Conservation (phyloP, 2,329 filamentous ascomycete species). For the Pyricularia sp. region DNA sequence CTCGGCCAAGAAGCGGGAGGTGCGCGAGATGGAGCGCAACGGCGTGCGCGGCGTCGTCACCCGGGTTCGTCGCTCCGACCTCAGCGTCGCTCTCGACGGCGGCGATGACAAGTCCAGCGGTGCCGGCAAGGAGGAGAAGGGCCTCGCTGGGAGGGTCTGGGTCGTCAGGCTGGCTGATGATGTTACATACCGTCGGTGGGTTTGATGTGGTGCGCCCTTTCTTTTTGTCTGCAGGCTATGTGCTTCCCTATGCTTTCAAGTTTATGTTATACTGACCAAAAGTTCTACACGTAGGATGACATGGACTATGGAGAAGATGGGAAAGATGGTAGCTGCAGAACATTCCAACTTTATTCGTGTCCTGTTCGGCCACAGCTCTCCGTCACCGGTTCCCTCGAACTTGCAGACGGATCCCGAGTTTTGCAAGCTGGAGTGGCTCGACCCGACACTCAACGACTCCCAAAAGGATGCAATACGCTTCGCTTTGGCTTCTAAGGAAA, state of each 20-base stretch:
- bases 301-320: constrained; percentile 48
- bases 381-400: constrained; percentile 36
- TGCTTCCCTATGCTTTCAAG: background rate
- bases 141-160: constrained; percentile 45
- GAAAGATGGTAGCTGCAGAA: constrained; percentile 46
- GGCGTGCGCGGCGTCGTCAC: constrained; percentile 64
- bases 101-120: constrained; percentile 40
- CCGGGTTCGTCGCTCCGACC: constrained; percentile 44
- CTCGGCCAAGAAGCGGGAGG: constrained; percentile 62
- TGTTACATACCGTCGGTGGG: constrained; percentile 51
- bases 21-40: constrained; percentile 58
- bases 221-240: background rate
- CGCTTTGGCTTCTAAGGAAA: constrained; percentile 69
- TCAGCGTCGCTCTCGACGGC: constrained; percentile 63
- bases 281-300: constrained; percentile 44
- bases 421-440: constrained; percentile 47
- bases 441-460: constrained; percentile 52
- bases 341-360: constrained; percentile 53
- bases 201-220: background rate
- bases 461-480: constrained; percentile 69
- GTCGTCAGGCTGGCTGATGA: constrained; percentile 60
- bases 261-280: background rate
- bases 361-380: constrained; percentile 49
- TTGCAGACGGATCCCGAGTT: constrained; percentile 29
- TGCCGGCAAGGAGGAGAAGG: constrained; percentile 20